Evolutionary conservation across 805 yeast species (phyloP).

Genomic region (Ogataea kodamae): DNA sequence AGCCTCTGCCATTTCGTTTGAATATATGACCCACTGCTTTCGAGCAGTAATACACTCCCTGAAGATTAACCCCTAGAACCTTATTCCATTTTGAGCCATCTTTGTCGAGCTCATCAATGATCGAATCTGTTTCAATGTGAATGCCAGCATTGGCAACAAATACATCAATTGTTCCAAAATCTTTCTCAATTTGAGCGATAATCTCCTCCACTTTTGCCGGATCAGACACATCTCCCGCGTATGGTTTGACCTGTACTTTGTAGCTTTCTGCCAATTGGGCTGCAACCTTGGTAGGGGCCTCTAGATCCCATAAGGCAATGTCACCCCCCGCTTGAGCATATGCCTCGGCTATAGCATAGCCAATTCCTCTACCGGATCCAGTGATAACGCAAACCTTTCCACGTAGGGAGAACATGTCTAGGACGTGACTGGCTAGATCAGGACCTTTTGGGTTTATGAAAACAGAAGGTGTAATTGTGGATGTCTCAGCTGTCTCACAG

Average conservation of each 20-base stretch:
- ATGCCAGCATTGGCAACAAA: slow-evolving; percentile 44
- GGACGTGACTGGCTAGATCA: slow-evolving; percentile 27
- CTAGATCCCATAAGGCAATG: slow-evolving; percentile 41
- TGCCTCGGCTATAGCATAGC: slow-evolving; percentile 39
- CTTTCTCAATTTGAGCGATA: slow-evolving; percentile 31
- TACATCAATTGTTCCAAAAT: slow-evolving; percentile 40
- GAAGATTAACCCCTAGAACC: slow-evolving; percentile 47
- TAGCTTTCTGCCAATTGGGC: slow-evolving; percentile 39
- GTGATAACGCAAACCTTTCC: slow-evolving; percentile 43
- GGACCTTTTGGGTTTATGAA: neutral
- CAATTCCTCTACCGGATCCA: slow-evolving; percentile 41
- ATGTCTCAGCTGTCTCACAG: neutral
- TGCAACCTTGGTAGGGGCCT: slow-evolving; percentile 34
- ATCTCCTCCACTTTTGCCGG: slow-evolving; percentile 30
- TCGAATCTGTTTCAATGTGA: slow-evolving; percentile 23
- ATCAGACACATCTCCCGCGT: slow-evolving; percentile 32
- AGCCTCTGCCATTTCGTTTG: slow-evolving; percentile 45
- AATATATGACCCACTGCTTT: slow-evolving; percentile 46
- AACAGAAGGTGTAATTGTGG: neutral
- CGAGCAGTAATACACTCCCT: slow-evolving; percentile 49
- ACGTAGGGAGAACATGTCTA: slow-evolving; percentile 39
- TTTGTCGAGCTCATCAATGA: slow-evolving; percentile 22
- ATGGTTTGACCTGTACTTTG: slow-evolving; percentile 20
- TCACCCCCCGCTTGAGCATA: slow-evolving; percentile 44
- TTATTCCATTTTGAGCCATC: slow-evolving; percentile 43